Conservation (phyloP, 2,329 filamentous ascomycete genomes). For the Colletotrichum ledebouriae region DNA sequence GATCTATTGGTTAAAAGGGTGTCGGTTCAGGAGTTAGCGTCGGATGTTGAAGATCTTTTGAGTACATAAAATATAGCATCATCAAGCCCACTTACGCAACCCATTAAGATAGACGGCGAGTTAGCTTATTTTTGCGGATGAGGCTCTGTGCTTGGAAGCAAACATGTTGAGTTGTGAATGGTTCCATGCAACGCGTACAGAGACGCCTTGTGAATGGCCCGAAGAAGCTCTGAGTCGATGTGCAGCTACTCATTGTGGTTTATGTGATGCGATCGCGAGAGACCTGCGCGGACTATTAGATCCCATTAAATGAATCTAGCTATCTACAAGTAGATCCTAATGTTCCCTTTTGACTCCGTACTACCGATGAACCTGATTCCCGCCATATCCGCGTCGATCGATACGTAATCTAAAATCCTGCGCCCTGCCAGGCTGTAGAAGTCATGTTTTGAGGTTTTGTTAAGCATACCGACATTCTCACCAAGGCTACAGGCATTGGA, state of each 20-base stretch:
- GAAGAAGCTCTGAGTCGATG: not conserved
- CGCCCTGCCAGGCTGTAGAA: constrained; percentile 5
- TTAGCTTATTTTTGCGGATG: not conserved
- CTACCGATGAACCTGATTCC: not conserved
- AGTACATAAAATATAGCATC: too few species aligned
- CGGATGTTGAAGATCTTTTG: too few species aligned
- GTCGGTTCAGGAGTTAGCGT: not conserved
- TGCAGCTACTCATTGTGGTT: constrained; percentile 11
- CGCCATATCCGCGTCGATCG: not conserved
- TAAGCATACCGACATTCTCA: constrained; percentile 41
- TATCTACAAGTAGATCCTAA: constrained; percentile 10
- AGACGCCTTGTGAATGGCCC: constrained; percentile 34
- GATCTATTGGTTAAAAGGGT: too few species aligned
- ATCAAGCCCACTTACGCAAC: not conserved
- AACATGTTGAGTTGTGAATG: constrained; percentile 41
- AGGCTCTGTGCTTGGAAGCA: constrained; percentile 31
- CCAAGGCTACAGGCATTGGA: not conserved
- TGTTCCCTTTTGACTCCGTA: not conserved
- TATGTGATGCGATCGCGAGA: too few species aligned
- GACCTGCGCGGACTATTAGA: not conserved
- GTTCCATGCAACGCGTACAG: constrained; percentile 42
- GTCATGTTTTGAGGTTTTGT: constrained; percentile 12
- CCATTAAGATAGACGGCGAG: not conserved
- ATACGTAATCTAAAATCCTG: constrained; percentile 16
- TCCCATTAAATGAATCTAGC: too few species aligned